Conservation (phyloP, 2,329 filamentous ascomycete species). For the Hirsutella rhossiliensis region DNA sequence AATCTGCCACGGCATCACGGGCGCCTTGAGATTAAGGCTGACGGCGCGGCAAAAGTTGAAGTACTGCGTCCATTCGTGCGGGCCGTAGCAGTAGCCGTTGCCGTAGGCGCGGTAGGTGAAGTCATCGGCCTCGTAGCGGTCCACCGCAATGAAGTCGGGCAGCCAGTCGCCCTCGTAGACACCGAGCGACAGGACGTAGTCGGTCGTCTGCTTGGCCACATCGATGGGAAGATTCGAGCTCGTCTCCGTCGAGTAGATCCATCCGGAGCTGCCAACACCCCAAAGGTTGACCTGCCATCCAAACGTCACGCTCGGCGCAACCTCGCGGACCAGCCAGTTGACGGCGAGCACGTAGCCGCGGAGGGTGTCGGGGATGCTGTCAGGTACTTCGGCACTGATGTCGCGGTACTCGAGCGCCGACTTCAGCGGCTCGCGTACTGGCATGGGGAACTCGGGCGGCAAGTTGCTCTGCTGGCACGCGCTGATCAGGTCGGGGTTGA, state of each 20-base stretch:
- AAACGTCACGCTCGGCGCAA: conserved; percentile 1
- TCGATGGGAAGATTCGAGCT: background rate
- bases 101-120: conserved; percentile 1
- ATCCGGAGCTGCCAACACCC: background rate
- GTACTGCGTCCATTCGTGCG: conserved; percentile 2
- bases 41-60: conserved; percentile 1
- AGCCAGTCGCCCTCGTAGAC: background rate
- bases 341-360: conserved; percentile 1
- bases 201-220: background rate
- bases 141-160: conserved; percentile 3
- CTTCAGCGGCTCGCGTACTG: background rate
- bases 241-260: conserved; percentile 1
- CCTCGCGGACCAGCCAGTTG: conserved; percentile 1
- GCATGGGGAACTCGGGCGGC: background rate
- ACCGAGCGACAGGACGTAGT: background rate
- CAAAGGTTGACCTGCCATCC: conserved; percentile 3
- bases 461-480: background rate
- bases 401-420: background rate
- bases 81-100: conserved; percentile 3
- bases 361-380: background rate
- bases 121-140: conserved; percentile 4
- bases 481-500: conserved; percentile 2
- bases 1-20: conserved; percentile 4
- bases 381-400: background rate
- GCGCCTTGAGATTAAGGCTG: background rate